phyloP scores from a whole-genome alignment of 169 alveolate genomes.

The Babesia sp. region DNA sequence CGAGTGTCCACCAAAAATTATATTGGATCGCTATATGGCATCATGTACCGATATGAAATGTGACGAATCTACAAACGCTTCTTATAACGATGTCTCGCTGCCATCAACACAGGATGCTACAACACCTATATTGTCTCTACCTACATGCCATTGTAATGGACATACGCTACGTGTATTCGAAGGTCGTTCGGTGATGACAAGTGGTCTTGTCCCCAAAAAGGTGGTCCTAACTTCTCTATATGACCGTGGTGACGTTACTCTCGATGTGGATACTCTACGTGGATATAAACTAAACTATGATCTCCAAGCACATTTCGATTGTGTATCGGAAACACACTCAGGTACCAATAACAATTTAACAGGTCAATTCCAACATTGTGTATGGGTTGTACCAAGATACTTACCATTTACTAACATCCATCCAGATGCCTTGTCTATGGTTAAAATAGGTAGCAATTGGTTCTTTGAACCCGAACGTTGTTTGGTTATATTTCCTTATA shows the following conservation, averaged over 20 bases:
- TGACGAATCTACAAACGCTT: too few species aligned
- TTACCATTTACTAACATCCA: slow-evolving; percentile 2
- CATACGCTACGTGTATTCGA: slow-evolving; percentile 54
- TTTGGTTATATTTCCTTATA: slow-evolving; percentile 56
- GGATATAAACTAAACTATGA: slow-evolving; percentile 65
- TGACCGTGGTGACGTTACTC: slow-evolving; percentile 29
- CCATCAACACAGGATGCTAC: too few species aligned
- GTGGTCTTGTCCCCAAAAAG: slow-evolving; percentile 21
- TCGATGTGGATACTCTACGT: slow-evolving; percentile 10
- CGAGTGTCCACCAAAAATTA: not conserved
- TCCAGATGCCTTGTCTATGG: slow-evolving; percentile 3
- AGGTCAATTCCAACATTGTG: slow-evolving; percentile 33
- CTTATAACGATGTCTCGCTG: not conserved
- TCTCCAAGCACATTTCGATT: slow-evolving; percentile 62
- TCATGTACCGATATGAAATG: too few species aligned
- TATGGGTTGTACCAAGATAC: slow-evolving; percentile 64
- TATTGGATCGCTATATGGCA: not conserved
- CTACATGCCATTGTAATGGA: slow-evolving; percentile 58
- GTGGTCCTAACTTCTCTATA: slow-evolving; percentile 29
- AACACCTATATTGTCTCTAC: not conserved
- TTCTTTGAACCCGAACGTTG: slow-evolving; percentile 49
- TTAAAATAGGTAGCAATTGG: slow-evolving; percentile 50
- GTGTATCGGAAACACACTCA: not conserved
- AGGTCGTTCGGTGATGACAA: slow-evolving; percentile 10
- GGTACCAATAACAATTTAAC: not conserved